A percentile compares a stretch with the other conserved stretches of the same genome.
Evolutionary conservation across 768 basidiomycete genomes (phyloP).

Genomic region (Macrolepiota dolichaula): DNA sequence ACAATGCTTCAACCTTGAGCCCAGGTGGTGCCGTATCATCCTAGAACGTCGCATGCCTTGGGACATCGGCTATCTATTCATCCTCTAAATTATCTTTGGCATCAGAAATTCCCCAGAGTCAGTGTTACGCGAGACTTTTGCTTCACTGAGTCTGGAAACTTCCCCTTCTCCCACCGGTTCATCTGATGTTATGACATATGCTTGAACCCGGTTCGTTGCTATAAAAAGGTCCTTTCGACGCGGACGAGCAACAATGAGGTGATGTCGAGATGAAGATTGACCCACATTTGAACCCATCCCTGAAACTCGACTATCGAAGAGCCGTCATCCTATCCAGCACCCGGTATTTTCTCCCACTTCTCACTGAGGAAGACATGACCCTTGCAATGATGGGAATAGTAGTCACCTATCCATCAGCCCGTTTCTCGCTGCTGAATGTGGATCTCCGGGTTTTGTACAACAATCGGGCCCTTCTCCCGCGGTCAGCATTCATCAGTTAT

Average conservation of each 20-base stretch:
- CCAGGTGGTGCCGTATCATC: too few relatives aligned
- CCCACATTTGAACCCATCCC: background rate
- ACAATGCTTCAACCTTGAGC: background rate
- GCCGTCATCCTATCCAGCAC: background rate
- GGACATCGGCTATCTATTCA: too few relatives aligned
- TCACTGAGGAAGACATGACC: background rate
- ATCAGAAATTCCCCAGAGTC: background rate
- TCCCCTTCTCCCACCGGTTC: background rate
- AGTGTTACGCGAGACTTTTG: background rate
- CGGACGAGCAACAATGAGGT: background rate
- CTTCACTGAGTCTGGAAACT: background rate
- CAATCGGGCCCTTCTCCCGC: background rate
- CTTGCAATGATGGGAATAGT: background rate
- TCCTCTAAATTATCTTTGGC: background rate
- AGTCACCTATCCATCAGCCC: background rate
- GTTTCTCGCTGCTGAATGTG: background rate
- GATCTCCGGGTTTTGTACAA: background rate
- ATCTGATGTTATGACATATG: background rate
- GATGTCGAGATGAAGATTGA: conserved; percentile 2
- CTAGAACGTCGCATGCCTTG: background rate
- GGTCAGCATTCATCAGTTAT: background rate
- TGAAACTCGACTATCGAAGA: background rate
- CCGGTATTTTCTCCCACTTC: background rate
- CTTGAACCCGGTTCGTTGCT: background rate
- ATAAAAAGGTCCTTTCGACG: background rate